A percentile compares a stretch with the other conserved stretches of the same genome.
phyloP scores from a whole-genome alignment of 2,329 filamentous ascomycete genomes.

The Lachnellula subtilissima region DNA sequence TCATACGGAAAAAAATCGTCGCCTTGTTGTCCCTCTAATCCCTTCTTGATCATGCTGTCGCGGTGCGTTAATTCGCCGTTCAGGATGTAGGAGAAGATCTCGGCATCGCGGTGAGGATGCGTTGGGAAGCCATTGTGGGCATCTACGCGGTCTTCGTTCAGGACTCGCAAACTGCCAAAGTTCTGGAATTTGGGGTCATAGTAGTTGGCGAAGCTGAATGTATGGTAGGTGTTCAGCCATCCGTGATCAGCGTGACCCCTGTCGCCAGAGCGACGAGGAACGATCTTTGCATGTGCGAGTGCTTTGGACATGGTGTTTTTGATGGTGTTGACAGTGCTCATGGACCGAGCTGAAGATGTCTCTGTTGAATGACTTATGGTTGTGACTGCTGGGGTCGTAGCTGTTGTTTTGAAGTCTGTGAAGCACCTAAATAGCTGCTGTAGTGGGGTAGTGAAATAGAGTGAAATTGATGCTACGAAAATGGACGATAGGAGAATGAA shows the following conservation, averaged over 20 bases:
- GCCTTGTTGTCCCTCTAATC: constrained; percentile 47
- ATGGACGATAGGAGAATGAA: constrained; percentile 27
- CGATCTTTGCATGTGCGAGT: constrained; percentile 66
- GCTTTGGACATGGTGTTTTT: constrained; percentile 54
- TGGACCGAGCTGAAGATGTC: constrained; percentile 10
- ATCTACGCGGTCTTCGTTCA: constrained; percentile 83
- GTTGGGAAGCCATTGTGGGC: constrained; percentile 74
- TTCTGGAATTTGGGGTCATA: constrained; percentile 53
- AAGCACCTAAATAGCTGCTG: constrained; percentile 22
- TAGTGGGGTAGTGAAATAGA: constrained; percentile 25
- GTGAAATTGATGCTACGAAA: constrained; percentile 31
- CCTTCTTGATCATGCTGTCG: constrained; percentile 75
- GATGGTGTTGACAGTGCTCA: constrained; percentile 29
- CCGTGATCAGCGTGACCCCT: constrained; percentile 77
- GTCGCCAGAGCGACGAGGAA: constrained; percentile 64
- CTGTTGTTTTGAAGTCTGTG: constrained; percentile 7
- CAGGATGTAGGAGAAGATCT: constrained; percentile 88
- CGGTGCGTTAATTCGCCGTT: constrained; percentile 81
- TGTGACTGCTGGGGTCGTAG: constrained; percentile 4
- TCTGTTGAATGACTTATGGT: constrained; percentile 3
- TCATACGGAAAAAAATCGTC: constrained; percentile 66
- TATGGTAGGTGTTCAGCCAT: constrained; percentile 85
- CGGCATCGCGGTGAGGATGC: constrained; percentile 79
- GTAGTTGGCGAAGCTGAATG: constrained; percentile 74
- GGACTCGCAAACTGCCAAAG: constrained; percentile 74